A percentile compares a stretch with the other conserved stretches of the same genome.
Conservation (phyloP, 257 asterid genomes). For the Przewalskia tangutica region DNA sequence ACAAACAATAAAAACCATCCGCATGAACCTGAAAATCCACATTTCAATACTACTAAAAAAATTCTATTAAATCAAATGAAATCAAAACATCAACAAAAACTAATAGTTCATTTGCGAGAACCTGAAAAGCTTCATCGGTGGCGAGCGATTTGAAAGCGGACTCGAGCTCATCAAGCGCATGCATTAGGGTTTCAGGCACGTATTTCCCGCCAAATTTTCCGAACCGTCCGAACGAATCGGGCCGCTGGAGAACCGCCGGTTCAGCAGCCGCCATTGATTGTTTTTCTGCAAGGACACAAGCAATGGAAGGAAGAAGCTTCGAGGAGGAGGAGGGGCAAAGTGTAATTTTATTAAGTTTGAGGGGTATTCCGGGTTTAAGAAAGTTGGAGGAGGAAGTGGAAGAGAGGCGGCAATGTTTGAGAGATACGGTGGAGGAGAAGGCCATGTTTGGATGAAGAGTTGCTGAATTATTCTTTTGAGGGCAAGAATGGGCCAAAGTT, state of each 20-base stretch:
- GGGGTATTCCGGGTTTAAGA: background rate
- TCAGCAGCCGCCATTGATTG: conserved; percentile 25
- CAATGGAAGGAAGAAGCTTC: background rate
- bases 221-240: conserved; percentile 83
- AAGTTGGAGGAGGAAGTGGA: conserved; percentile 13
- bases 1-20: too few relatives aligned
- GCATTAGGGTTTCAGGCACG: conserved; percentile 87
- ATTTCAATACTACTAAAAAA: too few relatives aligned
- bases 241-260: conserved; percentile 36
- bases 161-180: conserved; percentile 89
- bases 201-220: conserved; percentile 87
- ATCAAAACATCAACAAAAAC: background rate
- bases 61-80: too few relatives aligned
- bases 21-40: too few relatives aligned
- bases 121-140: conserved; percentile 73
- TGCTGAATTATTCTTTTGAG: too few relatives aligned
- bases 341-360: conserved; percentile 9
- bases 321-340: background rate
- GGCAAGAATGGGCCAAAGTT: too few relatives aligned
- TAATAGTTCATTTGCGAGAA: background rate
- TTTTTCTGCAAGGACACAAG: conserved; percentile 21
- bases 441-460: too few relatives aligned
- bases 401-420: conserved; percentile 18
- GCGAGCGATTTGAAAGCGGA: conserved; percentile 61
- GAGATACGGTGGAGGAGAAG: background rate